A percentile compares a stretch with the other conserved stretches of the same genome.
Evolutionary conservation across 345 rosid genomes (phyloP).

Genomic region (Balakata baccata): DNA sequence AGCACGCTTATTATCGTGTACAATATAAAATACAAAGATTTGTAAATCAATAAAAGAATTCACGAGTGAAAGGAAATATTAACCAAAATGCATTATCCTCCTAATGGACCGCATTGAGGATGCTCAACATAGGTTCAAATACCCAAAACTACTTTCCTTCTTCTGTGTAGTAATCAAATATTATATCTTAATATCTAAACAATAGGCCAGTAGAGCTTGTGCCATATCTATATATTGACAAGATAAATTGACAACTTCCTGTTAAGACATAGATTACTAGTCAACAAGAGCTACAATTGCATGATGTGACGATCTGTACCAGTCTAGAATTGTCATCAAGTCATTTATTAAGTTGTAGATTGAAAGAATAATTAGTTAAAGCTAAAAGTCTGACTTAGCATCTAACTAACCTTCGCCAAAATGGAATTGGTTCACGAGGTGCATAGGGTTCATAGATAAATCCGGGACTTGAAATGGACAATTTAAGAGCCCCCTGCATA

Average conservation of each 20-base stretch:
- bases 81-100: neutral
- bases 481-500: constrained; percentile 65
- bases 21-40: neutral
- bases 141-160: neutral
- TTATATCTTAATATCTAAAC: neutral
- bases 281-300: constrained; percentile 1
- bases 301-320: neutral
- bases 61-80: neutral
- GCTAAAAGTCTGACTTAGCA: constrained; percentile 7
- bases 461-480: constrained; percentile 82
- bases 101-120: neutral
- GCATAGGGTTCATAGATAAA: constrained; percentile 80
- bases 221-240: neutral
- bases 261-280: neutral
- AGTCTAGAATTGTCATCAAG: constrained; percentile 6
- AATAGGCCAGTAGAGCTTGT: too few relatives aligned
- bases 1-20: neutral
- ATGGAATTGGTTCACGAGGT: constrained; percentile 57
- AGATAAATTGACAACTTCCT: neutral
- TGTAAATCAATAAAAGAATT: neutral
- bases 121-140: neutral
- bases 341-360: neutral
- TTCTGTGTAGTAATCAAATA: neutral
- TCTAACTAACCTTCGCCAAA: constrained; percentile 70
- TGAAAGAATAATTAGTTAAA: constrained; percentile 3